Evolutionary conservation across 2,329 filamentous ascomycete species (phyloP), one percentile per base, ranked within the genome.

Genomic region (Cercospora janseana): DNA sequence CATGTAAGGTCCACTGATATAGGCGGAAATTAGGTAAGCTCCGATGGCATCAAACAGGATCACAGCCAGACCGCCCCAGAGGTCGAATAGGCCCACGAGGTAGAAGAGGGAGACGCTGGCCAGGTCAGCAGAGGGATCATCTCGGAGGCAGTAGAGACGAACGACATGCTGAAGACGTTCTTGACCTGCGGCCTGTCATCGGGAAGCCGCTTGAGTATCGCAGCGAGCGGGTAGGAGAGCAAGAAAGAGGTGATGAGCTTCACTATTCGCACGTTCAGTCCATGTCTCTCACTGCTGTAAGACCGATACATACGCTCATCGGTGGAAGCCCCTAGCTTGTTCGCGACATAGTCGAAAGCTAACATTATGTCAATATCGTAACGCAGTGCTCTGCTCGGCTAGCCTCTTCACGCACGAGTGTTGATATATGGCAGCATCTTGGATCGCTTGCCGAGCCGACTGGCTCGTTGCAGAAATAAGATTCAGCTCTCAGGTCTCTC

Each of bases 171-270:
- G 70, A 96, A 97, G 12, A 84, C 66, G 69, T 97, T 97, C 74
- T 97, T 97, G 62, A 82, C 80, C 62, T 83, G 83, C 47, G 92
- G 92, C 45, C 86, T 83, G 41, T 81, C 74, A 72, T 98, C 93
- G 24, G 93, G 92, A 15, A 98, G 79, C 46, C 93, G 82, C 71
- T 98, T 98, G 6, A 98, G 78, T 20, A 95, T 69, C 18, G 80
- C 93, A 40, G 93, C 89, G 47, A 98, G 79, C 2, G 93, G 93
- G 66, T 95, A 98, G 8, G 93, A 97, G 29, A 95, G 71, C 40
- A 98, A 77, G 69, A 97, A 95, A 5, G 88, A 89, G 67, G 84
- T 85, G 63, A 96, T 86, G 61, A 97, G 86, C 70, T 98, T 98
- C 61, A 98, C 91, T 96, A 61, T 50, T 40, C 13, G 9, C 18